phyloP scores from a whole-genome alignment of 78 protist species.

The Guillardia theta region DNA sequence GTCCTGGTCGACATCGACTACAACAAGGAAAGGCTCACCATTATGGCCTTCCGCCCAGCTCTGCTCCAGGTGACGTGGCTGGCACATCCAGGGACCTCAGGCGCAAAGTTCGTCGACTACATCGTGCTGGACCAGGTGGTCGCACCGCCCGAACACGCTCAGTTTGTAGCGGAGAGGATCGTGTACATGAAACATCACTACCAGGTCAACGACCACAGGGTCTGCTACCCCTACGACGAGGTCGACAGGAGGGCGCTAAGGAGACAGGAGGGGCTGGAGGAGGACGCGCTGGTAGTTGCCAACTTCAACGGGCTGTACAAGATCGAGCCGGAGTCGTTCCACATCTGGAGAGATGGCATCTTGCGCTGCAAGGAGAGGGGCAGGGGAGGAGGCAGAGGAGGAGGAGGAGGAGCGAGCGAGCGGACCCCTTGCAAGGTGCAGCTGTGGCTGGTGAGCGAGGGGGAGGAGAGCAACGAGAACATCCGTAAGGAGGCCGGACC shows the following conservation, averaged over 20 bases:
- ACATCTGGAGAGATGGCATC: not conserved
- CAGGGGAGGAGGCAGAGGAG: not conserved
- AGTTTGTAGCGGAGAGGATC: not conserved
- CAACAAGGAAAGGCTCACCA: not conserved
- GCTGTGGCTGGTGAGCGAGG: not conserved
- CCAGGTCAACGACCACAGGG: not conserved
- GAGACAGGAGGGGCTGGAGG: not conserved
- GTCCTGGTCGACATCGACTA: not conserved
- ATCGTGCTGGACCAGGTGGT: not conserved
- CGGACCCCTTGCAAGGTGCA: no score
- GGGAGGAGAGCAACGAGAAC: not conserved
- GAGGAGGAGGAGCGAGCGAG: not conserved
- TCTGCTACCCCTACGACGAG: not conserved
- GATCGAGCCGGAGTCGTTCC: not conserved
- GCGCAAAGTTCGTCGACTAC: not conserved
- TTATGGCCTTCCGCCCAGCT: not conserved
- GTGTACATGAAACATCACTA: conserved; percentile 19
- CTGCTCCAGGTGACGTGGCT: not conserved
- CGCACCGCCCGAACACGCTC: not conserved
- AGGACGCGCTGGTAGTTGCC: not conserved
- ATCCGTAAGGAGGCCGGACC: not conserved
- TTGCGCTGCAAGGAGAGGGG: not conserved
- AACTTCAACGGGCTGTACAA: not conserved
- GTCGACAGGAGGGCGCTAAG: not conserved
- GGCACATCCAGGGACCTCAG: not conserved